Conservation (phyloP, 768 basidiomycete species). For the Amanita inopinata region DNA sequence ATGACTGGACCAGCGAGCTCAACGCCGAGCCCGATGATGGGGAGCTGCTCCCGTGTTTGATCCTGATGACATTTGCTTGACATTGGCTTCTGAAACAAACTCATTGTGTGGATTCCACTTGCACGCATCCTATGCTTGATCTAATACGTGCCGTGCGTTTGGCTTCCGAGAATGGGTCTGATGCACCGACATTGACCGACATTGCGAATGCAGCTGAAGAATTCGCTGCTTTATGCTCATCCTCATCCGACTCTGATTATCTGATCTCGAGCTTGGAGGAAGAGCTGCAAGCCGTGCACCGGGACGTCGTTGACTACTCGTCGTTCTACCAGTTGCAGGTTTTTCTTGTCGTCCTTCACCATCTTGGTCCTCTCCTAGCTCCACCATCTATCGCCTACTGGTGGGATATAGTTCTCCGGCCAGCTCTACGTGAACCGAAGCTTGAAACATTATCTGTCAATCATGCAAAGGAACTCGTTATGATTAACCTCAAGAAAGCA, state of each 20-base stretch:
- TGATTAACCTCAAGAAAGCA: slow-evolving; percentile 47
- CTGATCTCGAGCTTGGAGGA: slow-evolving; percentile 48
- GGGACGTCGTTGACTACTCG: slow-evolving; percentile 55
- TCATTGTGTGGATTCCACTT: slow-evolving; percentile 14
- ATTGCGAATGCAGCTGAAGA: slow-evolving; percentile 42
- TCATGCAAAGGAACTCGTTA: slow-evolving; percentile 65
- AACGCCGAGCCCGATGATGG: slow-evolving; percentile 26
- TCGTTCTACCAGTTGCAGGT: slow-evolving; percentile 52
- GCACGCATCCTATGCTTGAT: slow-evolving; percentile 11
- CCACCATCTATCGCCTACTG: slow-evolving; percentile 66
- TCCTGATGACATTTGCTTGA: slow-evolving; percentile 22
- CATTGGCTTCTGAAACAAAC: slow-evolving; percentile 13
- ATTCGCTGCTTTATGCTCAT: slow-evolving; percentile 41
- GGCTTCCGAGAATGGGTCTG: slow-evolving; percentile 43
- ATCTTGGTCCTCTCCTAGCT: slow-evolving; percentile 51
- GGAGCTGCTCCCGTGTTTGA: slow-evolving; percentile 21
- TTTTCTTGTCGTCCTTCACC: slow-evolving; percentile 57
- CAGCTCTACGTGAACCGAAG: slow-evolving; percentile 67
- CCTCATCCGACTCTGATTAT: slow-evolving; percentile 34
- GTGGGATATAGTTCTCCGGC: slow-evolving; percentile 75
- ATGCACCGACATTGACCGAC: slow-evolving; percentile 40
- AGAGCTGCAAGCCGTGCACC: slow-evolving; percentile 54
- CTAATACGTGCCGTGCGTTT: slow-evolving; percentile 46
- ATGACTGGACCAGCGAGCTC: slow-evolving; percentile 20
- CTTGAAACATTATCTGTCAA: slow-evolving; percentile 47